Evolutionary conservation across 2,329 filamentous ascomycete genomes (phyloP).

Genomic region (Parastagonospora avenae): DNA sequence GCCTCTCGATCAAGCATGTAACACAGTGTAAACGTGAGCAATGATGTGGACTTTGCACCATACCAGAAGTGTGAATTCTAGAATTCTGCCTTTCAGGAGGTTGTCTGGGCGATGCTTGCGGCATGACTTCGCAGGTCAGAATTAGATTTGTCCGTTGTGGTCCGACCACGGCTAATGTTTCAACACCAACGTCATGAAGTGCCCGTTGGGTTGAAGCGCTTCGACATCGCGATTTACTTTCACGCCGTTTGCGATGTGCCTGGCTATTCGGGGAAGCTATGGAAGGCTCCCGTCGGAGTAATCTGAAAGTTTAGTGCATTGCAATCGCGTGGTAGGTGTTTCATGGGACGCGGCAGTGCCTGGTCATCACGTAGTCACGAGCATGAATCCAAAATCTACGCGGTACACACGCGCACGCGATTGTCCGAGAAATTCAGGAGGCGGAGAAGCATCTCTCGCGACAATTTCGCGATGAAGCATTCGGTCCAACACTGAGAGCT

Average conservation of each 20-base stretch:
- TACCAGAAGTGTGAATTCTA: background rate
- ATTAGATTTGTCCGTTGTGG: conserved; percentile 11
- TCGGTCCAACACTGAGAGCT: conserved; percentile 22
- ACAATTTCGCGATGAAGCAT: conserved; percentile 24
- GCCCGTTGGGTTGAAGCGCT: conserved; percentile 12
- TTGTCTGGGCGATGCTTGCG: conserved; percentile 7
- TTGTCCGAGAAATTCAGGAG: conserved; percentile 5
- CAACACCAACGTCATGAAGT: conserved; percentile 13
- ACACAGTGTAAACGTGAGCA: no score
- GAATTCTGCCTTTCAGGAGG: background rate
- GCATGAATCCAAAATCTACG: background rate
- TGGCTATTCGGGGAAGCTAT: conserved; percentile 1
- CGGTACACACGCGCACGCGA: conserved; percentile 14
- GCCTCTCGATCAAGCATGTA: no score
- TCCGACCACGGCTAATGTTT: conserved; percentile 11
- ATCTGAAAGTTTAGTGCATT: no score
- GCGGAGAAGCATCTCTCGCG: conserved; percentile 14
- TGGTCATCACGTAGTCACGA: no score
- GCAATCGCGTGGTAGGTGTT: no score
- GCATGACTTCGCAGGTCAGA: conserved; percentile 14
- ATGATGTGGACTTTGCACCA: no score
- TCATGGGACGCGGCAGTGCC: background rate
- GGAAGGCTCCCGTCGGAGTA: background rate
- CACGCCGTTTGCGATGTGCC: background rate
- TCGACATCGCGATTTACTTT: background rate